Evolutionary conservation across 2,329 filamentous ascomycete genomes (phyloP), one percentile per base, ranked within the genome.

Genomic region (Penicillium sclerotigenum): DNA sequence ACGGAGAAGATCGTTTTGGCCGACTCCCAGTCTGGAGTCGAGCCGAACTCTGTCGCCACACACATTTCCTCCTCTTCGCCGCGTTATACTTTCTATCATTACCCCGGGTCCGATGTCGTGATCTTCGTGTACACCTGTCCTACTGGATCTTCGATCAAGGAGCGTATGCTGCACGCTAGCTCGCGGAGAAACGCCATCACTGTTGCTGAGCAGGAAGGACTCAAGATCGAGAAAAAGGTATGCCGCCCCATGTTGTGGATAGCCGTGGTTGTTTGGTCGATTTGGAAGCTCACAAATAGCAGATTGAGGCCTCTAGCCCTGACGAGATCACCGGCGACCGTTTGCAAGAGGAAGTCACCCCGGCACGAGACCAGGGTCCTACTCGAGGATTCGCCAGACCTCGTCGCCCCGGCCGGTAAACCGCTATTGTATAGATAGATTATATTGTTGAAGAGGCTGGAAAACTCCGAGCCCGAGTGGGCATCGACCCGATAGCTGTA

Each of bases 91-190:
- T 86, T 87, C 65, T 87, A 86, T 70, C 77, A 80, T 49, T 79
- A 84, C 59, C 74, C 76, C 6, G 72, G 75, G 33, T 75, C 75
- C 13, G 71, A 74, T 7, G 67, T 72, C 2, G 76, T 86, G 13
- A 71, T 87, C 22, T 87, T 87, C 71, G 81, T 87, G 56, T 87
- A 86, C 66, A 86, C 84, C 20, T 87, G 85, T 68, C 85, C 85
- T 13, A 78, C 79, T 0, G 76, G 68, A 13, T 83, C 82, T 14
- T 84, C 83, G 69, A 83, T 87, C 68, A 86, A 84, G 72, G 83
- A 87, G 70, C 77, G 84, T 53, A 87, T 87, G 85, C 65, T 87
- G 57, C 86, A 87, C 70, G 83, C 84, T 24, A 83, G 82, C 52
- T 82, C 80, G 56, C 79, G 83, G 64, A 75, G 76, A 28, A 77